Conservation (phyloP, 163 green algal species). For the Coccomyxa subellipsoidea region DNA sequence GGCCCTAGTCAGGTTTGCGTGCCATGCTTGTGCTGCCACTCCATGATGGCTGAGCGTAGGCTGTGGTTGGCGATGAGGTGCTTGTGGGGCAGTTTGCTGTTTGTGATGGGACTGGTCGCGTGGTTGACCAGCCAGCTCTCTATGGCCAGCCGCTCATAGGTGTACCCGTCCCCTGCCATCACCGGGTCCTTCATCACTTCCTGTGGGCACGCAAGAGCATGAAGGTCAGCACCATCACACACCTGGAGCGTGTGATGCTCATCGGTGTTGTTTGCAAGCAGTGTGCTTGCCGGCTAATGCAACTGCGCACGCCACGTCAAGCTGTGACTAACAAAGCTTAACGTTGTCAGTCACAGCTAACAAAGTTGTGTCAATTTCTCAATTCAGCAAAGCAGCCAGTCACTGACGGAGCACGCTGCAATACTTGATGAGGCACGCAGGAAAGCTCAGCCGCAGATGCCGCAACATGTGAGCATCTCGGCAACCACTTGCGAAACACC, state of each 20-base stretch:
- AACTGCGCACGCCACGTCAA: not conserved
- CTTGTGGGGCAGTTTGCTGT: constrained; percentile 11
- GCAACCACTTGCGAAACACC: too few species aligned
- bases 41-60: constrained; percentile 3
- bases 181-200: constrained; percentile 36
- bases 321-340: not conserved
- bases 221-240: not conserved
- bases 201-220: not conserved
- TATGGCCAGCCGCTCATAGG: constrained; percentile 32
- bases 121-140: constrained; percentile 27
- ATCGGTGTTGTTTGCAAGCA: not conserved
- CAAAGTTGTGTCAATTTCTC: too few species aligned
- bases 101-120: constrained; percentile 31
- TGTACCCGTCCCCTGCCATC: constrained; percentile 33
- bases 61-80: constrained; percentile 12
- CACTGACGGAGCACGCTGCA: too few species aligned
- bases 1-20: not conserved
- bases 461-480: too few species aligned
- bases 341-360: too few species aligned
- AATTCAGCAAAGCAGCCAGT: too few species aligned
- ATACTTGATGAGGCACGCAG: too few species aligned
- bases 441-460: too few species aligned
- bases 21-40: not conserved
- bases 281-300: not conserved
- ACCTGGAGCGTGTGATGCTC: not conserved